Conservation (phyloP, 202 grass and related monocot species). For the Brachypodium distachyon region DNA sequence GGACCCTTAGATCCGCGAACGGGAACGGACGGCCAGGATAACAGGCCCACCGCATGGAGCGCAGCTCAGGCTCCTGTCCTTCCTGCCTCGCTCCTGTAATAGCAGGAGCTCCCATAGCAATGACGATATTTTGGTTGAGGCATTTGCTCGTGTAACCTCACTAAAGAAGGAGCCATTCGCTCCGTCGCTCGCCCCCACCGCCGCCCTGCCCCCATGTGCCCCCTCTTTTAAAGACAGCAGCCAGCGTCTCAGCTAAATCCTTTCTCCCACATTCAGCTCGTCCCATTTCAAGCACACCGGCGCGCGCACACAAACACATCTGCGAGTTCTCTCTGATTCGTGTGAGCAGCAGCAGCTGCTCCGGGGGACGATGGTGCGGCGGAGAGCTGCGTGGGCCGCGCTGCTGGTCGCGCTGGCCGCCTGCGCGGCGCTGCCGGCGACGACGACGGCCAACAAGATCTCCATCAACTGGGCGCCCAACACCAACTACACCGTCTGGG, state of each 20-base stretch:
- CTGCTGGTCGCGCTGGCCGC: constrained; percentile 19
- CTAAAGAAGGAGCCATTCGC: too few relatives aligned
- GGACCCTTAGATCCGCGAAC: too few relatives aligned
- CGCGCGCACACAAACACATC: background rate
- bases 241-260: background rate
- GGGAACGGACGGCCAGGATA: too few relatives aligned
- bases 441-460: constrained; percentile 55
- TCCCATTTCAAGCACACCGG: background rate
- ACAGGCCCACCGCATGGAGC: too few relatives aligned
- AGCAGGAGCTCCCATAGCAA: too few relatives aligned
- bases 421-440: constrained; percentile 18
- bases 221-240: constrained; percentile 11
- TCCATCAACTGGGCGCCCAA: constrained; percentile 58
- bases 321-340: background rate
- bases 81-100: too few relatives aligned
- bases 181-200: background rate
- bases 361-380: background rate
- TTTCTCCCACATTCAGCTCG: background rate
- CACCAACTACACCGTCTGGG: constrained; percentile 83
- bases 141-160: too few relatives aligned
- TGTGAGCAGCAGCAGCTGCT: background rate
- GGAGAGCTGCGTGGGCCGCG: background rate
- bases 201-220: constrained; percentile 25
- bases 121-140: too few relatives aligned
- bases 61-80: too few relatives aligned